These are phyloP conservation scores for Lasiodiplodia sp. DNA, from an alignment of 2,329 filamentous ascomycete species.

Conservation along the genomic window DNA sequence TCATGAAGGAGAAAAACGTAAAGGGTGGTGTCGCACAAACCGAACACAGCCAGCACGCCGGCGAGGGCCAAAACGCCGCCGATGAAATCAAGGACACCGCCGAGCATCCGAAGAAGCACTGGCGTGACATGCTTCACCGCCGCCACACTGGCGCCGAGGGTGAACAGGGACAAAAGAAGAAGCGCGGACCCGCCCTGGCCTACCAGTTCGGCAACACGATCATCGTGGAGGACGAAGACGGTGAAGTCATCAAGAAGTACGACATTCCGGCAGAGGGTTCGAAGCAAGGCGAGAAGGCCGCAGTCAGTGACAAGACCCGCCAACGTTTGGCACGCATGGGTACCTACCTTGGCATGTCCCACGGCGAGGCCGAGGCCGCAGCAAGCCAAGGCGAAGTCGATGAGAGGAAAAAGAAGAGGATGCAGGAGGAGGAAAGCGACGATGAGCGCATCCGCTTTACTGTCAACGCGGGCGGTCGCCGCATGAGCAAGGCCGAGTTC, in stretches of 20 bases:
- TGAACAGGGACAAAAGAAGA: constrained; percentile 44
- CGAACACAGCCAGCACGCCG: constrained; percentile 46
- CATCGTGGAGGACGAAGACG: constrained; percentile 86
- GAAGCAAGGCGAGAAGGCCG: constrained; percentile 39
- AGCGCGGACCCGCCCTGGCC: constrained; percentile 76
- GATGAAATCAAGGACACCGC: constrained; percentile 41
- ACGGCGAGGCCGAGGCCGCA: constrained; percentile 4
- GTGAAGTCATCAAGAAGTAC: constrained; percentile 86
- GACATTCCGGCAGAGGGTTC: constrained; percentile 69
- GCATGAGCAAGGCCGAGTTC: constrained; percentile 84
- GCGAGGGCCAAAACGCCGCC: constrained; percentile 53
- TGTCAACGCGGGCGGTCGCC: constrained; percentile 73
- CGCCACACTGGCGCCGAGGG: constrained; percentile 50
- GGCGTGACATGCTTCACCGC: constrained; percentile 49
- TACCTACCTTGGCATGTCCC: constrained; percentile 56
- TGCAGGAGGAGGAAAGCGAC: constrained; percentile 64
- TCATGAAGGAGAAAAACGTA: constrained; percentile 62
- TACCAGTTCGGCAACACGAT: constrained; percentile 91
- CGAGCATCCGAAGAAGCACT: constrained; percentile 49
- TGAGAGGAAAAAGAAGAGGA: constrained; percentile 38
- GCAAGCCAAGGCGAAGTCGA: constrained; percentile 26
- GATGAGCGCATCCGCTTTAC: constrained; percentile 79
- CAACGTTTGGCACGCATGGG: constrained; percentile 61
- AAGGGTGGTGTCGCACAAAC: constrained; percentile 54
- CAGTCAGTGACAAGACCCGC: constrained; percentile 48